phyloP scores from a whole-genome alignment of 108 stramenopile species.

The Poteriospumella lacustris region DNA sequence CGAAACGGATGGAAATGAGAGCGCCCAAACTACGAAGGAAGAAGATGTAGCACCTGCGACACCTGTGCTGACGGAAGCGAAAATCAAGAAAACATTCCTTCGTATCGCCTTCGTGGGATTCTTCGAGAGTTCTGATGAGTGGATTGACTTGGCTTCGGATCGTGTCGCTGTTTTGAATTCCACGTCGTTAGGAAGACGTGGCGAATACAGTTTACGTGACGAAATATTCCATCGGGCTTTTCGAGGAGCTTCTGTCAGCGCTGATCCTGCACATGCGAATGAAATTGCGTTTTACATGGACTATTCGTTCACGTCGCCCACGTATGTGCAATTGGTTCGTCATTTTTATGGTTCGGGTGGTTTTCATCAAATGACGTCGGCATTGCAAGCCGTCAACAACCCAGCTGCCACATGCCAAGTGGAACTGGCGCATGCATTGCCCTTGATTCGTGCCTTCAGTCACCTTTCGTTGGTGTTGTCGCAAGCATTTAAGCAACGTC shows the following conservation, averaged over 20 bases:
- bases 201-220: background rate
- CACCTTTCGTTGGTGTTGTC: too few species aligned
- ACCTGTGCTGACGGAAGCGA: background rate
- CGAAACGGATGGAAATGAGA: too few species aligned
- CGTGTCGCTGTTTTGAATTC: background rate
- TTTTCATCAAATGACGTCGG: background rate
- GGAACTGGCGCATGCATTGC: background rate
- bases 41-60: background rate
- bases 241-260: background rate
- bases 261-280: background rate
- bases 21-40: background rate
- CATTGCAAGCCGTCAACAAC: background rate
- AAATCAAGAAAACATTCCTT: background rate
- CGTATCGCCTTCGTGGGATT: conserved; percentile 2
- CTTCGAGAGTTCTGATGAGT: background rate
- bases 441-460: background rate
- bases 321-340: background rate
- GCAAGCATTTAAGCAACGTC: too few species aligned
- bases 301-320: background rate
- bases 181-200: background rate
- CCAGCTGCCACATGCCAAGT: background rate
- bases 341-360: background rate
- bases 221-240: background rate
- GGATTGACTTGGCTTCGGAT: background rate
- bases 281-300: background rate